phyloP scores from a whole-genome alignment of 495 filamentous ascomycete species.

The Annulohypoxylon bovei region DNA sequence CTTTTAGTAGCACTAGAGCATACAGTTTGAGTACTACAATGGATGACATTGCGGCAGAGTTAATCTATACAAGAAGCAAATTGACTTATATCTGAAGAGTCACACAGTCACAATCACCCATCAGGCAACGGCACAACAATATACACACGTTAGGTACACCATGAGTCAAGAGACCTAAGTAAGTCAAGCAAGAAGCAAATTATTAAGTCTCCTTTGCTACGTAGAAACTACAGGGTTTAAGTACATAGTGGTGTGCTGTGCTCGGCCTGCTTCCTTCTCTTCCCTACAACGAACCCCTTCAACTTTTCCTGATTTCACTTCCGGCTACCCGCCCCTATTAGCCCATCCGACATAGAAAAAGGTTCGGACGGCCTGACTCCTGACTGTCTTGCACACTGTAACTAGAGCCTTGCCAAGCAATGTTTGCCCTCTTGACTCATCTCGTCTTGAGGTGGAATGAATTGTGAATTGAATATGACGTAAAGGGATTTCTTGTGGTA shows the following conservation, averaged over 20 bases:
- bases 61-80: background rate
- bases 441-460: background rate
- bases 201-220: conserved; percentile 26
- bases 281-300: background rate
- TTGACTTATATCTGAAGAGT: background rate
- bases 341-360: conserved; percentile 17
- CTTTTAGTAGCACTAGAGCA: too few relatives aligned
- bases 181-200: conserved; percentile 25
- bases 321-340: background rate
- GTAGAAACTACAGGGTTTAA: conserved; percentile 25
- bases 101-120: background rate
- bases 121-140: background rate
- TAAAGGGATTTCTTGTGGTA: background rate
- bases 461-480: background rate
- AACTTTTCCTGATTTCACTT: background rate
- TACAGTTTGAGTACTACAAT: background rate
- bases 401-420: background rate
- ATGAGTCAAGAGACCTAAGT: background rate
- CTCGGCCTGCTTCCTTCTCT: background rate
- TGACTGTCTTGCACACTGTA: background rate
- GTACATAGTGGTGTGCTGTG: conserved; percentile 15
- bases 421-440: background rate
- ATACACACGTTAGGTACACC: background rate
- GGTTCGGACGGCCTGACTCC: background rate
- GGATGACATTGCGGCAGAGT: background rate